Evolutionary conservation across 1,284 basidiomycete genomes (phyloP), one percentile per base, ranked within the genome.

Genomic region (Austropuccinia psidii): DNA sequence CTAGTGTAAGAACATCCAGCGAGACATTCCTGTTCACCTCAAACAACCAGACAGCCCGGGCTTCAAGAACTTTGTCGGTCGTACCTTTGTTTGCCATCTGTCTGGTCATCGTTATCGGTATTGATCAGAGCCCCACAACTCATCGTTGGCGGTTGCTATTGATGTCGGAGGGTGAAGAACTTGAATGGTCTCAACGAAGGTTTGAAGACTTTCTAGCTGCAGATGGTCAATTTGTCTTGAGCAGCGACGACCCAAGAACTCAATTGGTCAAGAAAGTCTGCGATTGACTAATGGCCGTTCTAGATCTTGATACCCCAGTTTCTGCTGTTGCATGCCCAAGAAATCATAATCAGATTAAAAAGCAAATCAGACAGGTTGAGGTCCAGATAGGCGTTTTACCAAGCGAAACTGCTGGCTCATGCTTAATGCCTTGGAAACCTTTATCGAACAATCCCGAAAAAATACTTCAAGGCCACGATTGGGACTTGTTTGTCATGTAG

Each of bases 81-180:
- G 50, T 72, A 17, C 69, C 69, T 15, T 24, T 84, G 62, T 83
- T 83, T 74, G 83, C 83, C 0, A 72, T 84, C 24, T 83, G 83
- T 74, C 77, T 85, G 54, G 81, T 84, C 31, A 78, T 85, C 21
- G 84, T 83, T 0, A 78, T 84, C 29, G 84, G 83, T 0, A 77
- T 84, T 13, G 83, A 85, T 73, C 84, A 84, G 77, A 79, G 80
- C 58, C 82, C 82, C 4, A 76, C 79, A 17, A 84, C 84, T 0
- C 79, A 81, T 4, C 76, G 84, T 68, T 85, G 84, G 84, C 77
- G 84, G n/a, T 76, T 85, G 35, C 76, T 85, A 24, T 77, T 85
- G 58, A 84, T 85, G 83, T 81, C 80, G 2, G 83, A 84, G 74
- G 72, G 79, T 47, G 84, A 85, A 74, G 84, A 85, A 77, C 78